Conservation (phyloP, 73 alveolate genomes). For the Paramecium bursaria region DNA sequence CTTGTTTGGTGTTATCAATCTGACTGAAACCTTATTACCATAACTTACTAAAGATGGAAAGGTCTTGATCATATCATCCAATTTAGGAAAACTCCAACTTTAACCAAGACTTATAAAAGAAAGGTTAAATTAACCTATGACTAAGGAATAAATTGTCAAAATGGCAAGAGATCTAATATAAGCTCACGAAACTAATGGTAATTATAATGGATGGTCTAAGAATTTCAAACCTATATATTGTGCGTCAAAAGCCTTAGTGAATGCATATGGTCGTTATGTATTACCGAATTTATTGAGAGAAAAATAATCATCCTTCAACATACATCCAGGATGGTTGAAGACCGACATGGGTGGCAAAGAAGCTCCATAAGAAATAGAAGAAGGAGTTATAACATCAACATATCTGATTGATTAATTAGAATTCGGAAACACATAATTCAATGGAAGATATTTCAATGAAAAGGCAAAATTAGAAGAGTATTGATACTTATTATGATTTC, state of each 20-base stretch:
- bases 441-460: too few species aligned
- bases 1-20: constrained; percentile 66
- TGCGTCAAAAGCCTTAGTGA: constrained; percentile 66
- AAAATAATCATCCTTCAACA: constrained; percentile 24
- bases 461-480: too few species aligned
- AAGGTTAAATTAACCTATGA: constrained; percentile 25
- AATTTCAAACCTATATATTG: constrained; percentile 61
- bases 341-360: constrained; percentile 63
- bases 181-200: constrained; percentile 43
- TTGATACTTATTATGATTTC: too few species aligned
- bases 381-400: too few species aligned
- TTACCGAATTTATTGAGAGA: neutral
- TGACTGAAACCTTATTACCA: constrained; percentile 71
- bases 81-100: constrained; percentile 55
- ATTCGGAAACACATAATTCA: too few species aligned
- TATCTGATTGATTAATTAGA: too few species aligned
- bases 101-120: constrained; percentile 50
- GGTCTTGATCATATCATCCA: constrained; percentile 63
- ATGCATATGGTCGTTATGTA: constrained; percentile 69
- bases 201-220: constrained; percentile 7
- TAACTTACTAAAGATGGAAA: constrained; percentile 66
- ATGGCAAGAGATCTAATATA: constrained; percentile 56
- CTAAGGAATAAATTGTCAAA: constrained; percentile 12
- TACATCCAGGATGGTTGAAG: constrained; percentile 74
- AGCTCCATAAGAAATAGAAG: too few species aligned